These are phyloP conservation scores for Amaranthus tricolor DNA, from an alignment of 179 eudicot genomes.

Conservation along the genomic window DNA sequence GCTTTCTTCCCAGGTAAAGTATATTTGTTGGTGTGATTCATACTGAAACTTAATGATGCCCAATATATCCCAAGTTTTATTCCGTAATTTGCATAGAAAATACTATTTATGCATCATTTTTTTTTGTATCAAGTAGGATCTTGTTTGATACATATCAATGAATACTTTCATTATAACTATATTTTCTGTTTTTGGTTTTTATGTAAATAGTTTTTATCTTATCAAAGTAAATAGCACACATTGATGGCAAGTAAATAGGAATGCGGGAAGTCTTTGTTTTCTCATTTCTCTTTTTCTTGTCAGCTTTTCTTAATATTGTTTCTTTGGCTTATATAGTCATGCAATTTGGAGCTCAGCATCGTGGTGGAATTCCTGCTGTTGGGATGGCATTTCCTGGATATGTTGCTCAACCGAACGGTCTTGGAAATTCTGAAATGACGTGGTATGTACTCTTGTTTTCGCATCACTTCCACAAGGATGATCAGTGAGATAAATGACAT, in stretches of 20 bases:
- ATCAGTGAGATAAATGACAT: not conserved
- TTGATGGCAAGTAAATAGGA: too few relatives aligned
- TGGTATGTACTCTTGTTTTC: slow-evolving; percentile 47
- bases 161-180: too few relatives aligned
- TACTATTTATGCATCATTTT: too few relatives aligned
- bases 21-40: not conserved
- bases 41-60: not conserved
- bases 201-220: too few relatives aligned
- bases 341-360: slow-evolving; percentile 90
- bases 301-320: not conserved
- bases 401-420: slow-evolving; percentile 80
- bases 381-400: slow-evolving; percentile 99
- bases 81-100: too few relatives aligned
- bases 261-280: not conserved
- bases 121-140: too few relatives aligned
- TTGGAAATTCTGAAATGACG: slow-evolving; percentile 91
- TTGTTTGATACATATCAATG: too few relatives aligned
- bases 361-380: slow-evolving; percentile 89
- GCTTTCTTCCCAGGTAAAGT: slow-evolving; percentile 76
- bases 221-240: too few relatives aligned
- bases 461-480: not conserved
- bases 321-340: slow-evolving; percentile 51
- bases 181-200: too few relatives aligned
- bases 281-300: not conserved
- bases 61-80: too few relatives aligned